Conservation (phyloP, 805 yeast genomes). For the Diddensiella transvaalensis region DNA sequence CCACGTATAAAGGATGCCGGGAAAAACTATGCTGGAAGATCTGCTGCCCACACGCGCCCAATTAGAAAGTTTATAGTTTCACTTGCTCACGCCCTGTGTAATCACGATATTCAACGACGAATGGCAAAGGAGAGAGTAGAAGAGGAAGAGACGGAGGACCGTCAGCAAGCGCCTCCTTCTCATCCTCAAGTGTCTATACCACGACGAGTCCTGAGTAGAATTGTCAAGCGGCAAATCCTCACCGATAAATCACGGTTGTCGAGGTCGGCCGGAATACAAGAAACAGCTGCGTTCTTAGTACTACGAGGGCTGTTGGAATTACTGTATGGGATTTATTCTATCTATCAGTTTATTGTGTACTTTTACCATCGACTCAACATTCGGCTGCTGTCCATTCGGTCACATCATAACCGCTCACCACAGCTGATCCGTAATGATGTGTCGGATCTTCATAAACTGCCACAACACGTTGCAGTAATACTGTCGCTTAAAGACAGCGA, state of each 20-base stretch:
- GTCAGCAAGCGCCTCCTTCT: background rate
- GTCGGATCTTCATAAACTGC: constrained; percentile 65
- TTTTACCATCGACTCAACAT: constrained; percentile 19
- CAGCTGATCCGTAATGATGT: constrained; percentile 84
- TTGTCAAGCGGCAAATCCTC: background rate
- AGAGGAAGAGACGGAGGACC: background rate
- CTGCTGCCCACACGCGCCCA: no score
- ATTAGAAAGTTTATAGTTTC: no score
- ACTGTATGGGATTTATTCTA: constrained; percentile 14
- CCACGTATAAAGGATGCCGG: no score
- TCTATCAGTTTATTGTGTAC: constrained; percentile 13
- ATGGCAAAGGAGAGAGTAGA: background rate
- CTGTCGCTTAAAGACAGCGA: constrained; percentile 68
- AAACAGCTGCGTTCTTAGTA: constrained; percentile 15
- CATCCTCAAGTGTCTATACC: background rate
- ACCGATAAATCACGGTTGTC: background rate
- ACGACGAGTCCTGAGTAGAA: background rate
- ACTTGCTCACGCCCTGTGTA: no score
- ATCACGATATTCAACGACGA: no score
- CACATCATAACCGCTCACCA: constrained; percentile 43
- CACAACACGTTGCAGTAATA: constrained; percentile 72
- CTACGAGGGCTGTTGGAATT: constrained; percentile 15
- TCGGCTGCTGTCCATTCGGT: constrained; percentile 18
- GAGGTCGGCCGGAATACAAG: background rate
- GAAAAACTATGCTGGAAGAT: no score